Percentiles rank a stretch among this genome's conserved stretches.
phyloP scores from a whole-genome alignment of 441 rosid species.

The Jatropha podagrica region DNA sequence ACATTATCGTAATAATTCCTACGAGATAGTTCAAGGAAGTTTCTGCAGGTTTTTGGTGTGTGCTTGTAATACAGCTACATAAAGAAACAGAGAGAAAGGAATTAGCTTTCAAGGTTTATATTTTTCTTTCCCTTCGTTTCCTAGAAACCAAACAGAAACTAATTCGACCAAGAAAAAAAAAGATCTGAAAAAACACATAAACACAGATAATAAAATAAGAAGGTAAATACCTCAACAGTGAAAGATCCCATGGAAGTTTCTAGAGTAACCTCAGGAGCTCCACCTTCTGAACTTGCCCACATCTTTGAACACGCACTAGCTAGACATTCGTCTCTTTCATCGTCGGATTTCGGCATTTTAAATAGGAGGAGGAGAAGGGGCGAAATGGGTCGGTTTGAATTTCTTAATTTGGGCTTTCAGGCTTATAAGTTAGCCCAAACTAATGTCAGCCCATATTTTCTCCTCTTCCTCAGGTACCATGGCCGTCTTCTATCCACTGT shows the following conservation, averaged over 20 bases:
- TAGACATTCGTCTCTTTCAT: background rate
- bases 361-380: background rate
- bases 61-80: constrained; percentile 83
- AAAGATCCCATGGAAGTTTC: constrained; percentile 96
- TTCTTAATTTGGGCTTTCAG: background rate
- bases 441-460: constrained; percentile 1
- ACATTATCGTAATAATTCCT: constrained; percentile 85
- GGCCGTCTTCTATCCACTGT: background rate
- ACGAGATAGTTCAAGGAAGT: constrained; percentile 82
- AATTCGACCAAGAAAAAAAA: background rate
- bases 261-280: constrained; percentile 87
- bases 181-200: background rate
- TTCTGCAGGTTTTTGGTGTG: constrained; percentile 94
- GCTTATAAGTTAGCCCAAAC: background rate
- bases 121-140: background rate
- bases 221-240: constrained; percentile 66
- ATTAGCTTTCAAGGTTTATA: background rate
- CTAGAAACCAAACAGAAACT: constrained; percentile 6
- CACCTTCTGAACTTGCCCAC: constrained; percentile 82
- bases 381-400: constrained; percentile 1
- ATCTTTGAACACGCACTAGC: constrained; percentile 29
- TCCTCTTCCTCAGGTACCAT: background rate
- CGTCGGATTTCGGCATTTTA: background rate
- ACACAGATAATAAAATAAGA: background rate
- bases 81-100: background rate